Evolutionary conservation across 257 asterid species (phyloP), one percentile per base, ranked within the genome.

Genomic region (Penstemon eatonii): DNA sequence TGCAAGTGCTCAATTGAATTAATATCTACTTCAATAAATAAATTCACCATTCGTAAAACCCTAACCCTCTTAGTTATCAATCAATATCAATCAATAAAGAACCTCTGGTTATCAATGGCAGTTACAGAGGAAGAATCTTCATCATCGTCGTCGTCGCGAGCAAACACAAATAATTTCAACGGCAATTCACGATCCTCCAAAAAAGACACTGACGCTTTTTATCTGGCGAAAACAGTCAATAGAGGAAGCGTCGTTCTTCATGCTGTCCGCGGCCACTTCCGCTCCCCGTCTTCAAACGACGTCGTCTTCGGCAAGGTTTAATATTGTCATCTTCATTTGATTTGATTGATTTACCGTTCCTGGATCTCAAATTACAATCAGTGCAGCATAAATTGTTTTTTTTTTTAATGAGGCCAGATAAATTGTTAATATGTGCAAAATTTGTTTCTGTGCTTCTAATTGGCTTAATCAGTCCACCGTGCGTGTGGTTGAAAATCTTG

Each of bases 251-350:
- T 83, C 43, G 83, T 90, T 72, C 89, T 87, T 50, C 99, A 93
- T 77, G 84, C 91, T 41, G 89, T 87, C 42, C 75, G 82, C 46
- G 97, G 96, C 33, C 96, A 84, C 82, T 84, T 94, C 82, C 99
- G 97, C 79, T 84, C 88, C 43, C 63, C 86, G 51, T 70, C 83
- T 25, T 82, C 96, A 1, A 62, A 79, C 76, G 99, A 94, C 69
- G 87, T 90, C 75, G 95, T 93, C 18, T 85, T 93, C 51, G 99
- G 90, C 65, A 92, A 92, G 98, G 98, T 87, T 10, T 66, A 33
- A n/a, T n/a, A 25, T 25, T 25, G 33, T 25, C 33, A 1, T 25
- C 33, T 25, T 25, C 33, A 25, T 25, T 25, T 25, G 33, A 25
- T 25, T 25, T 25, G 33, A 25, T 25, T 25, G 33, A 25, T 25